phyloP scores from a whole-genome alignment of 495 filamentous ascomycete species.

The Annulohypoxylon stygium region DNA sequence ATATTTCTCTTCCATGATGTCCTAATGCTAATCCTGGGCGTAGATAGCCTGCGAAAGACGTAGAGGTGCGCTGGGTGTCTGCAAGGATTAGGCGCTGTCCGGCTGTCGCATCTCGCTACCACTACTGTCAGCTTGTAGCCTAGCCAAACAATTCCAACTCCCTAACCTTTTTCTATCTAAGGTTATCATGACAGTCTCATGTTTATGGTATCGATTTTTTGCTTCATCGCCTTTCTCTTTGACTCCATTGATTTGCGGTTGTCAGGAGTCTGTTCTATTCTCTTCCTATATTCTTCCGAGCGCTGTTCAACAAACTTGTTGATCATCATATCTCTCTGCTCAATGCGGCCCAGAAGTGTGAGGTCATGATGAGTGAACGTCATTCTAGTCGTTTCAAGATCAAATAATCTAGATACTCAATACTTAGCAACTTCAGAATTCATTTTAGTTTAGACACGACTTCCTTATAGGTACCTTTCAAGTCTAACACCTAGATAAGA shows the following conservation, averaged over 20 bases:
- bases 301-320: constrained; percentile 9
- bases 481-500: not conserved
- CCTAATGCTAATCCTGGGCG: not conserved
- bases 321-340: not conserved
- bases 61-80: not conserved
- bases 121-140: constrained; percentile 15
- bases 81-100: not conserved
- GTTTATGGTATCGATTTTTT: constrained; percentile 12
- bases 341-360: not conserved
- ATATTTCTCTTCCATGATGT: not conserved
- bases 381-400: not conserved
- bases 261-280: not conserved
- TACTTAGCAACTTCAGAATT: no score
- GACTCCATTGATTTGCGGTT: not conserved
- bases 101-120: not conserved
- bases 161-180: not conserved
- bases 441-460: no score
- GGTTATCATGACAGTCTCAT: not conserved
- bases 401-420: not conserved
- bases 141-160: not conserved
- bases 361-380: not conserved
- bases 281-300: constrained; percentile 5
- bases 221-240: constrained; percentile 19
- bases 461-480: not conserved
- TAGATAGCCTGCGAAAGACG: not conserved